Conservation (phyloP, 2,329 filamentous ascomycete genomes). For the Dothideomycetes sp. region DNA sequence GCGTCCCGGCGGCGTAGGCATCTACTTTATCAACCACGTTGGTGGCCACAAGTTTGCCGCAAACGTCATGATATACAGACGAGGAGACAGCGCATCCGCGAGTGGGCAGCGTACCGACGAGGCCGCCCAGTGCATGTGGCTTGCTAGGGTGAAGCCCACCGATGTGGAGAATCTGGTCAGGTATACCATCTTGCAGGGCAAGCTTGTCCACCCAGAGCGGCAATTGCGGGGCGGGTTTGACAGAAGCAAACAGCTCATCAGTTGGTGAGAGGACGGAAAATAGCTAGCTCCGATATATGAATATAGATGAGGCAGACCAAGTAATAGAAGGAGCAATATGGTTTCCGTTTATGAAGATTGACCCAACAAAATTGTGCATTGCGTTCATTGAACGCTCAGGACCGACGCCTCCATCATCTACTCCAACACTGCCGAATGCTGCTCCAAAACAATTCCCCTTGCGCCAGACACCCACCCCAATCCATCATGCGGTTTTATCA, state of each 20-base stretch:
- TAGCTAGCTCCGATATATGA: too few relatives aligned
- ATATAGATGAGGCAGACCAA: too few relatives aligned
- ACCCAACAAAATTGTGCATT: too few relatives aligned
- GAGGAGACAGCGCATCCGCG: conserved; percentile 26
- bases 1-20: conserved; percentile 79
- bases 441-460: too few relatives aligned
- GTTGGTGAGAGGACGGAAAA: conserved; percentile 52
- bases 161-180: conserved; percentile 87
- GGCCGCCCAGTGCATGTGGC: conserved; percentile 85
- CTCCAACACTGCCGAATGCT: too few relatives aligned
- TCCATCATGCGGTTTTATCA: too few relatives aligned
- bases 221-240: conserved; percentile 90
- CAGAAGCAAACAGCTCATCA: conserved; percentile 64
- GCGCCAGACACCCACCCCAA: too few relatives aligned
- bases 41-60: conserved; percentile 95
- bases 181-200: conserved; percentile 85
- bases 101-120: conserved; percentile 16
- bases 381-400: too few relatives aligned
- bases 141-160: conserved; percentile 72
- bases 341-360: too few relatives aligned
- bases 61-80: conserved; percentile 85
- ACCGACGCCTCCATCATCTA: too few relatives aligned
- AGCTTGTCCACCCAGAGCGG: conserved; percentile 77
- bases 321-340: too few relatives aligned
- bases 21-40: conserved; percentile 94